Base-by-base conservation (phyloP, 192 early-diverging fungal species). In the Podila epicladia region DNA sequence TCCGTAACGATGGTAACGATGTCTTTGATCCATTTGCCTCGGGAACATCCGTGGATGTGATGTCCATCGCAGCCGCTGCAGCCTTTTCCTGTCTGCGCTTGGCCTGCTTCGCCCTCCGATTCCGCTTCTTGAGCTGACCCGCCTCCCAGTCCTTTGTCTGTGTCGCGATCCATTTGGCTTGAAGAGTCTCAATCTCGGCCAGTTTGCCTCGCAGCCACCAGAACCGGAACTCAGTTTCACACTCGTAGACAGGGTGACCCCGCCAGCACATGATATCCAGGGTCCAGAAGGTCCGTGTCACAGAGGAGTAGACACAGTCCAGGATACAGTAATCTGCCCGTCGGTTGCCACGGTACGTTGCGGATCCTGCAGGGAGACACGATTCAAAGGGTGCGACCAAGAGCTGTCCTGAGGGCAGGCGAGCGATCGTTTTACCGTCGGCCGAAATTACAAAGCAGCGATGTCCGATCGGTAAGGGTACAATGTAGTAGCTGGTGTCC, bases 251-350 rank as follows among this genome's bases (percentile, higher is more conserved):
- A n/a, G 89, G 74, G 41, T 90, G 88, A 0, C 87, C 87, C 51
- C 86, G 86, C 89, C 89, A 90, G 41, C 89, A 90, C 87, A 90
- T 87, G 13, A 90, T 77, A 69, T 90, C 89, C 41, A 90, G 48
- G 2, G 88, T 87, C 82, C 88, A 89, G 60, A 84, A 90, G 11
- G 86, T 87, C 67, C 80, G 77, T 9, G 82, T 78, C 6, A 65
- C 64, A 20, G 85, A 80, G 62, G 88, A 86, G 62, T 85, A 90
- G 22, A 90, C 73, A 65, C 89, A 90, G 51, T 90, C 89, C 31
- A 90, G 63, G 28, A 90, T 90, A 74, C 89, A 87, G 61, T 86
- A 88, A 58, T 90, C 87, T 5, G 86, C 76, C n/a, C 82, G 71
- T 20, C 84, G 74, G 55, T 86, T 88, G 28, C 84, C 87, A 22